Evolutionary conservation across 345 rosid species (phyloP), one percentile per base, ranked within the genome.

Genomic region (Cardamine chenopodiifolia): DNA sequence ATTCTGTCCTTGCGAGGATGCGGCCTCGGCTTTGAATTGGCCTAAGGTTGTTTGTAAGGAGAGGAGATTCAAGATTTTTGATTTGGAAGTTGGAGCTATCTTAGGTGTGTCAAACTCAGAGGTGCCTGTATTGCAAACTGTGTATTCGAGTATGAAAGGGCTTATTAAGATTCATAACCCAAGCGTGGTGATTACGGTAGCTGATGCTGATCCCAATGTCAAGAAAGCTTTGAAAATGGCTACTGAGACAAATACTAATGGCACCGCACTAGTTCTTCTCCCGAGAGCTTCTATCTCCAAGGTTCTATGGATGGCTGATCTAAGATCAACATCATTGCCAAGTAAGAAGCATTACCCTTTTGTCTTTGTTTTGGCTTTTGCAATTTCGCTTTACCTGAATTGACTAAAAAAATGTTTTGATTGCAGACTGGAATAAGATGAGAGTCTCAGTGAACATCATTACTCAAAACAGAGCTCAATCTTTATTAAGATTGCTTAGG

Each of bases 221-320:
- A 92, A 84, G 87, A 95, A 95, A 76, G 97, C 97, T 59, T 74
- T 95, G 87, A 86, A 82, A 82, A 86, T 95, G 97, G 99, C 98
- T 1, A 71, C 83, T 0, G 98, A 90, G 74, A 83, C 85, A 0
- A 82, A 75, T 63, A 2, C 48, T 32, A 90, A 90, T 56, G 85
- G 60, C 23, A 89, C 91, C 17, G 53, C 89, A 0, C 32, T 92
- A 45, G 86, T 95, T 69, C 84, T 86, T 65, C 79, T 92, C 25
- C 99, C 98, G 0, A 86, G 87, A 79, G 80, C 83, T 61, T 87
- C 97, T 22, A 80, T 95, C 66, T 59, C 92, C 2, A 92, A 90
- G 81, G 94, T 87, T 82, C 85, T 95, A 7, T 95, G 99, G 99
- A 95, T 92, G 99, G 90, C 99, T 75, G 97, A 92, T 83, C 86